Evolutionary conservation across 352 stramenopile genomes (phyloP), one percentile per base, ranked within the genome.

Genomic region (Phytophthora palmivora): DNA sequence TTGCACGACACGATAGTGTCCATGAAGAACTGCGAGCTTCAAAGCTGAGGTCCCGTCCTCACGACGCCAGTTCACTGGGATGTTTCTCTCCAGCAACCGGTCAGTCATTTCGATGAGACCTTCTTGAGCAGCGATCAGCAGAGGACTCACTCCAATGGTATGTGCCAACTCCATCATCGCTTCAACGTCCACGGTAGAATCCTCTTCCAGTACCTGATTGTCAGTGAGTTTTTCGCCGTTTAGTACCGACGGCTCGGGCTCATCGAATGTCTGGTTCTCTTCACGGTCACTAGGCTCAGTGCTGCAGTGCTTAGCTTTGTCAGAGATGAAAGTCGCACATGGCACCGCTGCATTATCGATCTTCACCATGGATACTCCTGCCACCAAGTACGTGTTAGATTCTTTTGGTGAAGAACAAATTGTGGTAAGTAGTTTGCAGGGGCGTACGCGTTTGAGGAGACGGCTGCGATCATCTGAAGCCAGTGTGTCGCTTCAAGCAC

Each of bases 41-140:
- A 76, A 59, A 19, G 63, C 63, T 14, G 58, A 64, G 16, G 43
- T 49, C 0, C 64, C 58, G 10, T 63, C 52, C 38, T 70, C 34
- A 24, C 42, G 30, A 18, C 58, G 42, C 48, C 49, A 66, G 16
- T 28, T 51, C 19, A 57, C 64, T 55, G 53, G 63, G 9, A 61
- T 70, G 32, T 70, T 67, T 28, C 39, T 48, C 36, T 47, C 43
- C 15, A 73, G 33, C 22, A 76, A 52, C 21, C 58, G 49, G 18
- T 45, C 49, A 3, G 41, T 57, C 22, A 65, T 43, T 18, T 70
- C 58, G 2, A 16, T 39, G 37, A 67, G 58, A 12, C 63, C 63
- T 49, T 66, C 59, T 42, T 67, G 49, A 11, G 63, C 53, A 14
- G 63, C 22, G 53, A 63, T 57, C 50, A 76, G 44, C 32, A 76